Evolutionary conservation across 331 rosid species (phyloP).

Genomic region (Quercus tomentella): DNA sequence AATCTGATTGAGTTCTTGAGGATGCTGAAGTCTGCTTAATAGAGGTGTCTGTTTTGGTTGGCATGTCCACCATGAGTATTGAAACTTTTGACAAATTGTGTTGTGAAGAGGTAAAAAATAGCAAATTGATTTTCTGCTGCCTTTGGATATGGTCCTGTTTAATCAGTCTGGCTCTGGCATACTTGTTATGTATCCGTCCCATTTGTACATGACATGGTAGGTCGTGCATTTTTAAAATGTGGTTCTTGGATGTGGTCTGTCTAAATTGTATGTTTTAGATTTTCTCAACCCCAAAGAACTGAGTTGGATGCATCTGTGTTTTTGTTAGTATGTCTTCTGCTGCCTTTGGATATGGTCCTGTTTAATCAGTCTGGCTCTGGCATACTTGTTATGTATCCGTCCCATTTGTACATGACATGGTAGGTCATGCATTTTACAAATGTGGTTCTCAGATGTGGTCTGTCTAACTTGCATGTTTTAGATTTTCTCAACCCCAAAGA

Average conservation of each 20-base stretch:
- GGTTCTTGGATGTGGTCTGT: not conserved
- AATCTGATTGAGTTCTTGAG: not conserved
- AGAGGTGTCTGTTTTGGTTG: not conserved
- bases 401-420: not conserved
- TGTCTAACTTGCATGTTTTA: not conserved
- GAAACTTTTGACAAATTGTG: not conserved
- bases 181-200: not conserved
- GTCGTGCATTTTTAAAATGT: not conserved
- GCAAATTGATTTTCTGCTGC: not conserved
- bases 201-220: not conserved
- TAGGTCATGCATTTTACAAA: not conserved
- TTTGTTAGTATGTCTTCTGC: not conserved
- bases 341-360: not conserved
- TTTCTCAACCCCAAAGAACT: slow-evolving; percentile 3
- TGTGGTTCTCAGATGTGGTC: not conserved
- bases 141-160: not conserved
- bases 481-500: slow-evolving; percentile 4
- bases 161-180: not conserved
- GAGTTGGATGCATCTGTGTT: slow-evolving; percentile 8
- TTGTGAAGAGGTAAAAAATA: not conserved
- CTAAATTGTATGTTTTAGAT: not conserved
- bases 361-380: not conserved
- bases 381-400: not conserved
- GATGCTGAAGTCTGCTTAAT: not conserved
- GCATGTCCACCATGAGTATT: not conserved